Base-by-base conservation (phyloP, 2,329 filamentous ascomycete species). In the Claviceps fusiformis region DNA sequence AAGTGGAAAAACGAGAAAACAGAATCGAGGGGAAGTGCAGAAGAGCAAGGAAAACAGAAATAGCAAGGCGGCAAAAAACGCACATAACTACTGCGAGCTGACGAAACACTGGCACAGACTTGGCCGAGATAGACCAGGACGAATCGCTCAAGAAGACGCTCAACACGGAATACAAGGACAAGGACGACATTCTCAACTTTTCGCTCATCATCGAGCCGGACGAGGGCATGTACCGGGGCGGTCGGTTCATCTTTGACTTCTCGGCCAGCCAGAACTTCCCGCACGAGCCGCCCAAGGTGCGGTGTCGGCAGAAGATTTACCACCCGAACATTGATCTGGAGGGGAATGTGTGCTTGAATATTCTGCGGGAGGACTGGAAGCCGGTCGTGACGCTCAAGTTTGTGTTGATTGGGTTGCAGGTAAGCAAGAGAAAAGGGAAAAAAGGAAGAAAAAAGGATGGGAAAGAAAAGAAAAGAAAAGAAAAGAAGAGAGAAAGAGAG, bases 291-390 rank as follows among this genome's bases (percentile, higher is more conserved):
- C 93, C 93, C 24, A 97, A 97, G 73, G 93, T 98, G 63, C 93
- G 88, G 67, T 97, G 93, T 74, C 87, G 85, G 62, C 89, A 98
- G 73, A 97, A 95, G 78, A 97, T 98, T 64, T 98, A 98, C 74
- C 93, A 98, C 69, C 93, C 93, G 6, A 98, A 98, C 71, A 98
- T 98, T 68, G 93, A 98, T 67, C 79, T 95, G 45, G 89, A 97
- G 69, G 93, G 93, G 63, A 98, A 98, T 68, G 91, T 98, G 59
- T 98, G 93, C 75, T 74, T 98, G 66, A 98, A 98, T 70, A 98
- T 98, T 64, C 72, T 98, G 65, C 79, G 93, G 59, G 93, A 98
- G 74, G 93, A 98, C 74, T 98, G 93, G 93, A 98, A 97, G 77
- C 93, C 93, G 0, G 93, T 98, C 48, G 74, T 98, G 67, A 97